Evolutionary conservation across 129 eudicot genomes (phyloP), one percentile per base, ranked within the genome.

Genomic region (Pittosporum tobira): DNA sequence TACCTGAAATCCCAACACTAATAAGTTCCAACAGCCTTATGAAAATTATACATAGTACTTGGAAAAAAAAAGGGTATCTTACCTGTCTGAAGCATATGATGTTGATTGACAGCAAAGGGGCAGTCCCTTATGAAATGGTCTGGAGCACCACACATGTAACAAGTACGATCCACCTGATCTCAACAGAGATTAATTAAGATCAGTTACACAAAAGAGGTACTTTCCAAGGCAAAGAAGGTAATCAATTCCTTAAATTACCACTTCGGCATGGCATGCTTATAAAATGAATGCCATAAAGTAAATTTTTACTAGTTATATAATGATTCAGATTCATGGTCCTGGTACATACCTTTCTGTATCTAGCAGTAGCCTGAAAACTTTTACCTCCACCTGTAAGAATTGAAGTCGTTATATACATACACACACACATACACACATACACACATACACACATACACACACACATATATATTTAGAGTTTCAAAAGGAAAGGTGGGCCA

Each of bases 81-180:
- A 84, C 94, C 88, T 34, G 74, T 37, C 48, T 69, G 79, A 42
- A 67, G 64, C 84, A 76, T 66, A 52, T 75, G 65, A 48, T 59
- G 61, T 26, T 70, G 71, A 54, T 57, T 50, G 23, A 81, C 54
- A 61, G 78, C 73, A 55, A 67, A 53, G 38, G 95, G 88, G 56
- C 97, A 89, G 57, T 89, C 84, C 77, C 94, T 73, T 63, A 89
- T 71, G 53, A 90, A 76, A 80, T 90, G 97, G 65, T 68, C 79
- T 2, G 95, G 94, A 68, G 89, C 87, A 53, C 86, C 94, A 76
- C 94, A 90, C 75, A 34, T 78, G 72, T 77, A 90, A 71, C 97
- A 90, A 25, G 81, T 82, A 30, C 88, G 95, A 28, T 48, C 72
- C 12, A 20, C 82, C 97, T 89, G 79, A 68, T 25, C 4, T 40